Percentiles rank a stretch among this genome's conserved stretches.
Evolutionary conservation across 352 stramenopile genomes (phyloP).

Genomic region (Globisporangium apiculatum): DNA sequence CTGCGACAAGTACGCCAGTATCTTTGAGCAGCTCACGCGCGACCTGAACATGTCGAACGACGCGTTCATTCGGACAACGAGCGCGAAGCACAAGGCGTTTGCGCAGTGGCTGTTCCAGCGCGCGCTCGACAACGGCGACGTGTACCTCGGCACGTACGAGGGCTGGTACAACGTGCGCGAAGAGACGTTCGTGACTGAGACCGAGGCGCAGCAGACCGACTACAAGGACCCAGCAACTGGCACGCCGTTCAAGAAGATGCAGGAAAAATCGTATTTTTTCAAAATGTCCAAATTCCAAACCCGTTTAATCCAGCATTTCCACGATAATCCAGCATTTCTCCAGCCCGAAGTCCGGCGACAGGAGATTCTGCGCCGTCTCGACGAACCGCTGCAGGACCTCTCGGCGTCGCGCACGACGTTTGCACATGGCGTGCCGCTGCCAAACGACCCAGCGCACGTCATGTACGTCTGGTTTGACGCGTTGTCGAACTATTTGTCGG

Average conservation of each 20-base stretch:
- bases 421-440: constrained; percentile 90
- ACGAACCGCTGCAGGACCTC: constrained; percentile 94
- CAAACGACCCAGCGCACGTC: constrained; percentile 93
- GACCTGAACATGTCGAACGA: constrained; percentile 86
- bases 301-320: constrained; percentile 93
- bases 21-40: constrained; percentile 84
- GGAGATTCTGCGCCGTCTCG: constrained; percentile 90
- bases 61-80: constrained; percentile 95
- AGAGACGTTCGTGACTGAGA: constrained; percentile 98
- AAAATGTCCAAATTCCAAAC: constrained; percentile 98
- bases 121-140: constrained; percentile 89
- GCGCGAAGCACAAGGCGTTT: constrained; percentile 91
- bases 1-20: constrained; percentile 91
- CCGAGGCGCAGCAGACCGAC: constrained; percentile 91
- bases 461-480: constrained; percentile 99
- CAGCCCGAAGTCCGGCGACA: constrained; percentile 94
- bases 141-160: constrained; percentile 96
- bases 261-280: constrained; percentile 99
- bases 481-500: constrained; percentile 97
- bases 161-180: constrained; percentile 99
- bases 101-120: constrained; percentile 93
- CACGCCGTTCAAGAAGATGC: constrained; percentile 94
- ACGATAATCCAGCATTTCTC: constrained; percentile 94
- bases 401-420: constrained; percentile 97
- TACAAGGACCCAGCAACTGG: constrained; percentile 94